A percentile compares a stretch with the other conserved stretches of the same genome.
Conservation (phyloP, 2,329 filamentous ascomycete genomes). For the Ceratocystis cubensis region DNA sequence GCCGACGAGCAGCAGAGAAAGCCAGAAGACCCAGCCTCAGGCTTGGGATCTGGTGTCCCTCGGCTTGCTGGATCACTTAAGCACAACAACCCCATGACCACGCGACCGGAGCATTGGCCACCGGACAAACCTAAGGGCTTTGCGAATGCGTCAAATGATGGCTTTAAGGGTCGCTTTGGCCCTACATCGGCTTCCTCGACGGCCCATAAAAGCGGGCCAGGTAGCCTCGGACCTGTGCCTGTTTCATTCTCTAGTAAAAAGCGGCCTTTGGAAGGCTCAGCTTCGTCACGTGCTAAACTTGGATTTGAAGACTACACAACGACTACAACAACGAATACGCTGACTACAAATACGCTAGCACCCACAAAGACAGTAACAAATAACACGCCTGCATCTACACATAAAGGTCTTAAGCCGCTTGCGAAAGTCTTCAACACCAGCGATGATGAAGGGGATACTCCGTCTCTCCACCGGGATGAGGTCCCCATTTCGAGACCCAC, state of each 20-base stretch:
- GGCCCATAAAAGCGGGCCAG: slow-evolving; percentile 47
- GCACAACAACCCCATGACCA: too few relatives aligned
- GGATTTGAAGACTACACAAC: slow-evolving; percentile 30
- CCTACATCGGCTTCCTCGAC: slow-evolving; percentile 28
- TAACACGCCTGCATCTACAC: background rate
- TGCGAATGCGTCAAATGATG: slow-evolving; percentile 20
- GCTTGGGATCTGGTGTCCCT: background rate
- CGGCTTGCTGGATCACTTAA: too few relatives aligned
- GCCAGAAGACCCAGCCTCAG: background rate
- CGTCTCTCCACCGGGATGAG: slow-evolving; percentile 32
- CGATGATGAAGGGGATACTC: slow-evolving; percentile 41
- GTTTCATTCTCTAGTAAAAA: slow-evolving; percentile 34
- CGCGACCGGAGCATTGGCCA: too few relatives aligned
- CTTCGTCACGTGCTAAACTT: slow-evolving; percentile 25
- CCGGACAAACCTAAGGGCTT: slow-evolving; percentile 13
- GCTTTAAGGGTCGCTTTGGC: slow-evolving; percentile 52
- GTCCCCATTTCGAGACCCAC: slow-evolving; percentile 53
- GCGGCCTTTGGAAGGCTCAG: slow-evolving; percentile 34
- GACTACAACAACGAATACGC: background rate
- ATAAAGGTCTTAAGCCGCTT: slow-evolving; percentile 26
- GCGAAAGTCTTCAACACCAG: slow-evolving; percentile 62
- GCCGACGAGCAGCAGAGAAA: slow-evolving; percentile 38
- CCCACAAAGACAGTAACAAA: background rate
- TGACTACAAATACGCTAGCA: background rate
- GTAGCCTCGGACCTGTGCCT: slow-evolving; percentile 45